Conservation (phyloP, 345 rosid species). For the Sonneratia alba region DNA sequence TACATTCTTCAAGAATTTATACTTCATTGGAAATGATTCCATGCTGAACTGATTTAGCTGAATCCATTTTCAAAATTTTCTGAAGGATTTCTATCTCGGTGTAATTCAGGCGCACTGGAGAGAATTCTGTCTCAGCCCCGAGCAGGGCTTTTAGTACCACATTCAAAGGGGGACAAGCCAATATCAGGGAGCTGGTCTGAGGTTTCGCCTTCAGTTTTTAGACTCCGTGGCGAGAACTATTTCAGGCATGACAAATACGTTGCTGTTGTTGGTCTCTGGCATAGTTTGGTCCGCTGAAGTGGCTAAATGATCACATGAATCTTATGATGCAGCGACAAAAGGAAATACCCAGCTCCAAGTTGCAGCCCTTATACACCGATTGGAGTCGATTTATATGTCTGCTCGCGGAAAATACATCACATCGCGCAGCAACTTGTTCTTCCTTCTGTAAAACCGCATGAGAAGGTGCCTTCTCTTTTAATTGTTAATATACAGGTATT, state of each 20-base stretch:
- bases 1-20: too few species aligned
- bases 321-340: constrained; percentile 45
- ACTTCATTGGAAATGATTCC: too few species aligned
- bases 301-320: background rate
- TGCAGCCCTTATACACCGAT: constrained; percentile 55
- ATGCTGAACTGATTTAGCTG: too few species aligned
- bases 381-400: constrained; percentile 57
- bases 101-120: constrained; percentile 39
- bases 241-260: constrained; percentile 33
- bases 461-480: constrained; percentile 40
- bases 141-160: constrained; percentile 56
- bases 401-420: constrained; percentile 55
- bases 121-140: constrained; percentile 43
- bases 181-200: constrained; percentile 51
- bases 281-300: background rate
- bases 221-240: constrained; percentile 58
- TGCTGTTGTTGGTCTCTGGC: background rate
- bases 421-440: constrained; percentile 77
- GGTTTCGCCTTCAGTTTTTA: constrained; percentile 58
- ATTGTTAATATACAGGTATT: constrained; percentile 65
- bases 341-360: constrained; percentile 53
- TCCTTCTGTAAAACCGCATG: constrained; percentile 33
- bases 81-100: background rate
- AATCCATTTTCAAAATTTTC: too few species aligned
- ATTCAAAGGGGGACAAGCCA: constrained; percentile 39